Conservation (phyloP, 83 land plant species). For the Thuja plicata region DNA sequence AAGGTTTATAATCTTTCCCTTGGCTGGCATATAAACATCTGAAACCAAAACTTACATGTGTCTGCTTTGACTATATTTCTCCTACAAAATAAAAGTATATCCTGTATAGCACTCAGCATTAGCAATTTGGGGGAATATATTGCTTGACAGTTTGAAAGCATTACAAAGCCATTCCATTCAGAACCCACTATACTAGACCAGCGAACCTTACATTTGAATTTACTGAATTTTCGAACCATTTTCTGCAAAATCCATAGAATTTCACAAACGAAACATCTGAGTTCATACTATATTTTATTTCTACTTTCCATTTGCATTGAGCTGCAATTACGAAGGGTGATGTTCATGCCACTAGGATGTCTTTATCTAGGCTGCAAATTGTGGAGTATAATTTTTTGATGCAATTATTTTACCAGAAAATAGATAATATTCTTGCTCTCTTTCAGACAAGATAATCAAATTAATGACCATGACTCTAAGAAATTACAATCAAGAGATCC, state of each 20-base stretch:
- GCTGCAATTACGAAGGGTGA: not conserved
- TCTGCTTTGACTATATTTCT: not conserved
- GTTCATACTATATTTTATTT: not conserved
- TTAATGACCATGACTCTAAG: not conserved
- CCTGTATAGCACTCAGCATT: constrained; percentile 7
- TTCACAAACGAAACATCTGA: not conserved
- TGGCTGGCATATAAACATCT: not conserved
- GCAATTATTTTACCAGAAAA: not conserved
- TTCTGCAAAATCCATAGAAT: not conserved
- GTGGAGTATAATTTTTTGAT: not conserved
- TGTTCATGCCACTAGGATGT: not conserved
- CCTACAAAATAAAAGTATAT: not conserved
- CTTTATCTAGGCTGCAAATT: not conserved
- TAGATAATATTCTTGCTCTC: not conserved
- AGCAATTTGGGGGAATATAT: not conserved
- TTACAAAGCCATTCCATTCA: not conserved
- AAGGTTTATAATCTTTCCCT: not conserved
- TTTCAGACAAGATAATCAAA: not conserved
- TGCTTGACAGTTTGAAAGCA: not conserved
- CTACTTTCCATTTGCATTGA: not conserved
- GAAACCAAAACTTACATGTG: not conserved
- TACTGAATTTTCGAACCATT: not conserved
- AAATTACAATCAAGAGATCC: constrained; percentile 4
- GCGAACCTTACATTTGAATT: not conserved
- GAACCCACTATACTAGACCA: not conserved